These are phyloP conservation scores for Scutellaria galericulata DNA, from an alignment of 257 asterid genomes.

Conservation along the genomic window DNA sequence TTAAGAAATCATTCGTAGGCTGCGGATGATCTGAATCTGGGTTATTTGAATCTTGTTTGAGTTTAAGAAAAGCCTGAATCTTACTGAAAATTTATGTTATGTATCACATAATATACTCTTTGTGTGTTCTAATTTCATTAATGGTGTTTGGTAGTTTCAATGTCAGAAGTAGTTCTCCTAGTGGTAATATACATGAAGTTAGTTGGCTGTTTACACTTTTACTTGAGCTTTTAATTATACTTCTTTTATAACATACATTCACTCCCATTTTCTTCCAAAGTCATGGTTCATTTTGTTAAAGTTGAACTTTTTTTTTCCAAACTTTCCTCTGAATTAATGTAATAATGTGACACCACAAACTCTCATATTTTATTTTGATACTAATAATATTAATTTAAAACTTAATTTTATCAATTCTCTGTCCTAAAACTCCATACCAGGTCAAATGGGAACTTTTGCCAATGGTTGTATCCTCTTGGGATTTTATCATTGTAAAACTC, in stretches of 20 bases:
- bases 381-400: neutral
- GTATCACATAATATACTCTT: neutral
- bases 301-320: neutral
- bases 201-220: neutral
- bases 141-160: constrained; percentile 6
- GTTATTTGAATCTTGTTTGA: neutral
- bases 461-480: neutral
- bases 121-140: neutral
- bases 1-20: neutral
- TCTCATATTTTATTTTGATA: neutral
- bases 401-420: neutral
- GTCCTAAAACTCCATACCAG: neutral
- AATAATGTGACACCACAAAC: neutral
- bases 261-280: neutral
- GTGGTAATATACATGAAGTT: neutral
- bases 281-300: no score
- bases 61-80: constrained; percentile 20
- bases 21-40: neutral
- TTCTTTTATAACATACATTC: neutral
- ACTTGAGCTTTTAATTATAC: neutral
- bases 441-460: neutral
- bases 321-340: neutral
- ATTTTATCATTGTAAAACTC: neutral
- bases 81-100: constrained; percentile 17
- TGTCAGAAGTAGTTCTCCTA: constrained; percentile 17